Evolutionary conservation across 352 stramenopile species (phyloP).

Genomic region (Phytopythium delawarense): DNA sequence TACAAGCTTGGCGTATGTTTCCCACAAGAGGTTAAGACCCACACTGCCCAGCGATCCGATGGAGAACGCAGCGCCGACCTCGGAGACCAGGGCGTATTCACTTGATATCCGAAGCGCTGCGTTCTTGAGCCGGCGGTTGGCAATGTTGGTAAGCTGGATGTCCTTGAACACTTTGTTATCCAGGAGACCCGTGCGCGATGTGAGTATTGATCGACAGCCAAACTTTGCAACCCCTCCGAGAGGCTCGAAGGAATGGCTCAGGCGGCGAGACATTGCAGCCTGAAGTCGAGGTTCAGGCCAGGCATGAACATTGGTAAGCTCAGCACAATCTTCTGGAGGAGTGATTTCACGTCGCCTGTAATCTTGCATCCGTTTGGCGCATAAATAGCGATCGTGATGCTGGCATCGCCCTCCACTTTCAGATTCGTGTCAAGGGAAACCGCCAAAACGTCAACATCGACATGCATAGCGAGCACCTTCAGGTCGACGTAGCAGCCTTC

Average conservation of each 20-base stretch:
- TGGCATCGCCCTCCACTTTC: not conserved
- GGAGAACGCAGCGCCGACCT: not conserved
- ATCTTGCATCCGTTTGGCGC: not conserved
- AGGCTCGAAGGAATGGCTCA: not conserved
- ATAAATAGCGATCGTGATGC: slow-evolving; percentile 3
- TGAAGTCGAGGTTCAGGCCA: not conserved
- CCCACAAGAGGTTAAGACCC: not conserved
- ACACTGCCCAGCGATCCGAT: not conserved
- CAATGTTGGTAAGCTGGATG: not conserved
- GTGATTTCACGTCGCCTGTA: not conserved
- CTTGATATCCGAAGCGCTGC: not conserved
- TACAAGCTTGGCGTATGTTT: not conserved
- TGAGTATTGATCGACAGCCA: not conserved
- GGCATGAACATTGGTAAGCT: not conserved
- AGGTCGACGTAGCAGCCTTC: slow-evolving; percentile 1
- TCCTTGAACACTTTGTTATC: not conserved
- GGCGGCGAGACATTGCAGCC: not conserved
- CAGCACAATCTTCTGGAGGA: not conserved
- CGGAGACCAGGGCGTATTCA: not conserved
- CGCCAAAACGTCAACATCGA: not conserved
- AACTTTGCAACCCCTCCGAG: not conserved
- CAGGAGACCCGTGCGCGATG: not conserved
- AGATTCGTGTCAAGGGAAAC: not conserved
- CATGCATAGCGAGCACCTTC: not conserved
- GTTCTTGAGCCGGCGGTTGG: not conserved